A percentile compares a stretch with the other conserved stretches of the same genome.
phyloP scores from a whole-genome alignment of 495 filamentous ascomycete genomes.

The Talaromyces borbonicus region DNA sequence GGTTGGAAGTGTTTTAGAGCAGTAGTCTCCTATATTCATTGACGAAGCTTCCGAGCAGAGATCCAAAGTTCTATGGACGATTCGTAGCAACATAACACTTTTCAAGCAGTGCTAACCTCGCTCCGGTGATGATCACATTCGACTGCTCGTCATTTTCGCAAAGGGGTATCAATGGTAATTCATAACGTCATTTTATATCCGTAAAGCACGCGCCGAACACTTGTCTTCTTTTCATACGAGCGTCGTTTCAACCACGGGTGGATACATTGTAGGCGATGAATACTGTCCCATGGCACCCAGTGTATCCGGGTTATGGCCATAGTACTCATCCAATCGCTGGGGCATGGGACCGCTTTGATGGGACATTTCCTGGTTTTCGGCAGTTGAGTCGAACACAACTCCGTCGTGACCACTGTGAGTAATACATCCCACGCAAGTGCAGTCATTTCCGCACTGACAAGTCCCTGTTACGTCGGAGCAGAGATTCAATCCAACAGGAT shows the following conservation, averaged over 20 bases:
- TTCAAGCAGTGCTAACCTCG: no score
- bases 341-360: background rate
- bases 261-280: conserved; percentile 3
- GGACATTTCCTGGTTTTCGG: background rate
- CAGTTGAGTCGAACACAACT: conserved; percentile 14
- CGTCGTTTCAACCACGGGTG: conserved; percentile 3
- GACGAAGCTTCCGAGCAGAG: no score
- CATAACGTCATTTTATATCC: conserved; percentile 1
- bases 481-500: conserved; percentile 27
- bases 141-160: no score
- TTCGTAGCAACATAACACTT: no score
- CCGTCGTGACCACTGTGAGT: conserved; percentile 40
- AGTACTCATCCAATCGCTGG: background rate
- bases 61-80: no score
- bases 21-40: no score
- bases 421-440: conserved; percentile 40
- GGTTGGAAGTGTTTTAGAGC: background rate
- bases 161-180: conserved; percentile 2
- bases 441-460: conserved; percentile 41
- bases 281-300: conserved; percentile 5
- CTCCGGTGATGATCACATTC: no score
- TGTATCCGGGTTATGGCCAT: background rate
- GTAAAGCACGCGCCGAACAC: background rate
- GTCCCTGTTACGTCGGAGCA: conserved; percentile 36
- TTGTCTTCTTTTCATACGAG: conserved; percentile 1